A percentile compares a stretch with the other conserved stretches of the same genome.
These are phyloP conservation scores for Allantophomopsis lycopodina DNA, from an alignment of 2,329 filamentous ascomycete species.

Conservation along the genomic window DNA sequence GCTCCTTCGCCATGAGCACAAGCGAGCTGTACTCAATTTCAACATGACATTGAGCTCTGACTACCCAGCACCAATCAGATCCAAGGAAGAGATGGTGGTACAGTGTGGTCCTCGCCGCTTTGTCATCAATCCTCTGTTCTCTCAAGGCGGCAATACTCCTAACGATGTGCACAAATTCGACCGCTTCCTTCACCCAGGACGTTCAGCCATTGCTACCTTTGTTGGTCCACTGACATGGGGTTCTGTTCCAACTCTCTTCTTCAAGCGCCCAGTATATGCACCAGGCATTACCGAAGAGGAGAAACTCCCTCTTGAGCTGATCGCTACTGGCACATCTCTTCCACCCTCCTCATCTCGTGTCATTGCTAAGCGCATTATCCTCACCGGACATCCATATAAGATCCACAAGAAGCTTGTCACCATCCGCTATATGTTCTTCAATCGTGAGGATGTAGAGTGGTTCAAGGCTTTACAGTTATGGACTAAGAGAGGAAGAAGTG, in stretches of 20 bases:
- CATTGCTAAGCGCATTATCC: slow-evolving; percentile 83
- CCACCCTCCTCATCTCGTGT: slow-evolving; percentile 66
- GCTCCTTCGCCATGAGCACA: slow-evolving; percentile 86
- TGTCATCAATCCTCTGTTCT: slow-evolving; percentile 82
- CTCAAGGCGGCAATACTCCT: slow-evolving; percentile 73
- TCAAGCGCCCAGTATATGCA: slow-evolving; percentile 38
- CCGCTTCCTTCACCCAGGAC: slow-evolving; percentile 80
- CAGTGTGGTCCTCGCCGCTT: slow-evolving; percentile 85
- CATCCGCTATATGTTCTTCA: slow-evolving; percentile 99
- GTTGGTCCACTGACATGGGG: slow-evolving; percentile 90
- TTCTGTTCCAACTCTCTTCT: slow-evolving; percentile 78
- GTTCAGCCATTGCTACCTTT: slow-evolving; percentile 79
- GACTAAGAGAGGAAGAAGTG: slow-evolving; percentile 78
- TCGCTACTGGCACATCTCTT: slow-evolving; percentile 78
- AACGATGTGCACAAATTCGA: slow-evolving; percentile 98
- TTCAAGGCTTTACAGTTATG: slow-evolving; percentile 94
- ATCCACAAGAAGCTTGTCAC: slow-evolving; percentile 98
- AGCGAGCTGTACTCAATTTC: slow-evolving; percentile 80
- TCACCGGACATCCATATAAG: slow-evolving; percentile 95
- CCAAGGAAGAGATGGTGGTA: slow-evolving; percentile 83
- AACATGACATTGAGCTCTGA: slow-evolving; percentile 77
- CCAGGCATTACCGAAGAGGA: slow-evolving; percentile 24
- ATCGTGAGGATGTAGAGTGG: slow-evolving; percentile 86
- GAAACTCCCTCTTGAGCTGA: slow-evolving; percentile 46
- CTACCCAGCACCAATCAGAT: slow-evolving; percentile 62